Conservation (phyloP, 2,329 filamentous ascomycete genomes). For the Tolypocladium amazonense region DNA sequence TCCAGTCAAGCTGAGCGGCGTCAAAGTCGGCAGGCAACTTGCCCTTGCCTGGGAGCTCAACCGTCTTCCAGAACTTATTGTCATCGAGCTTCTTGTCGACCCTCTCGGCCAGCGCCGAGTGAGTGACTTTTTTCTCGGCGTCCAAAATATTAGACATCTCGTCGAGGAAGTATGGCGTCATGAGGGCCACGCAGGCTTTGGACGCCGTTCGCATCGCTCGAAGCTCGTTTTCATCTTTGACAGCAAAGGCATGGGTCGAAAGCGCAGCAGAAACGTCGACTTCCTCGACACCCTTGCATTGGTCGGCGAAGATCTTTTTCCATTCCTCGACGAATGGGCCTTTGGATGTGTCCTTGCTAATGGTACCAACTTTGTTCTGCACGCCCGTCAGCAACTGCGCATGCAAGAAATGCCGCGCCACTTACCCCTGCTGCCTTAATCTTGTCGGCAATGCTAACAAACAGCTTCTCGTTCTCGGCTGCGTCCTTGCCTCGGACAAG, state of each 20-base stretch:
- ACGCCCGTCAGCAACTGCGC: conserved; percentile 4
- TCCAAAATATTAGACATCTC: conserved; percentile 96
- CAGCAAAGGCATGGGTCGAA: conserved; percentile 72
- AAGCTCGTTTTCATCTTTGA: conserved; percentile 92
- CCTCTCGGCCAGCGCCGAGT: conserved; percentile 75
- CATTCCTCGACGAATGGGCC: conserved; percentile 95
- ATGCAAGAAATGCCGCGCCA: conserved; percentile 11
- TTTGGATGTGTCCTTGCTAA: conserved; percentile 72
- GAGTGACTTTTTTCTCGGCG: conserved; percentile 93
- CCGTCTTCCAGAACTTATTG: conserved; percentile 80
- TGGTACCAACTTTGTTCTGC: conserved; percentile 79
- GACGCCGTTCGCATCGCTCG: conserved; percentile 91
- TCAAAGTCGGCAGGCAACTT: conserved; percentile 86
- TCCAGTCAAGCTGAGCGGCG: conserved; percentile 83
- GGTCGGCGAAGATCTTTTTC: conserved; percentile 71
- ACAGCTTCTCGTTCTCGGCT: conserved; percentile 83
- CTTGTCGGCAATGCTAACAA: conserved; percentile 69
- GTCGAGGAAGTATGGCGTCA: conserved; percentile 95
- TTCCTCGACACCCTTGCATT: conserved; percentile 78
- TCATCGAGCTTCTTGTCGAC: conserved; percentile 90
- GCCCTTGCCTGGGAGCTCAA: conserved; percentile 55
- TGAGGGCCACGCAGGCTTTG: conserved; percentile 84
- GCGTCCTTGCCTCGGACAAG: conserved; percentile 86
- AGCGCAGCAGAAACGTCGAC: conserved; percentile 77
- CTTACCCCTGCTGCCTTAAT: conserved; percentile 82